Evolutionary conservation across 2,329 filamentous ascomycete species (phyloP).

Genomic region (Sporothrix pallida): DNA sequence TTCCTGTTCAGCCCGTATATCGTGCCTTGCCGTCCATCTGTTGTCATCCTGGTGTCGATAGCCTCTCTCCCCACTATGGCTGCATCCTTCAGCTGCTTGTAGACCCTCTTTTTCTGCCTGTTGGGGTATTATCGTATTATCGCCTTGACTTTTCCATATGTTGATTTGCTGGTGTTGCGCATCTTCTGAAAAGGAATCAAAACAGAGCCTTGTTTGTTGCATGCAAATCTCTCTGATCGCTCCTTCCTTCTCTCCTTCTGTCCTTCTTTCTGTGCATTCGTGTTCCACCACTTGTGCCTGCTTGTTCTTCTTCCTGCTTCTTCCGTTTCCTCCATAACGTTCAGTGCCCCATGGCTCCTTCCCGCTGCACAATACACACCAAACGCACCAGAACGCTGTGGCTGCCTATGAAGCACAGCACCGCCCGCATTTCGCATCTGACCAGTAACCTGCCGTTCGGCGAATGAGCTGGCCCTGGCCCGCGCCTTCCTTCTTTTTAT

Average conservation of each 20-base stretch:
- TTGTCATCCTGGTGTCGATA: slow-evolving; percentile 15
- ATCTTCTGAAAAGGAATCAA: background rate
- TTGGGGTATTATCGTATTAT: slow-evolving; percentile 18
- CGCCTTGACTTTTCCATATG: background rate
- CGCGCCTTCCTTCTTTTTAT: slow-evolving; percentile 31
- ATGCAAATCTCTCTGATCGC: background rate
- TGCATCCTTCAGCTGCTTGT: slow-evolving; percentile 9
- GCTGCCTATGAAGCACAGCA: slow-evolving; percentile 28
- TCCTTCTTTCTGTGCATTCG: background rate
- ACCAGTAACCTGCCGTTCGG: slow-evolving; percentile 22
- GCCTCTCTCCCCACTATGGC: background rate
- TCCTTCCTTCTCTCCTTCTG: background rate
- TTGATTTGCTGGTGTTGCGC: background rate
- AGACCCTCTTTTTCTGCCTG: slow-evolving; percentile 25
- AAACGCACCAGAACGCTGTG: slow-evolving; percentile 6
- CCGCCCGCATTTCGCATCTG: slow-evolving; percentile 10
- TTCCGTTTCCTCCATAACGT: background rate
- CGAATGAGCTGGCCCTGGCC: slow-evolving; percentile 26
- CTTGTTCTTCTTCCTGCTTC: background rate
- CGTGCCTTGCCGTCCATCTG: slow-evolving; percentile 30
- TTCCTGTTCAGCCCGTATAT: slow-evolving; percentile 7
- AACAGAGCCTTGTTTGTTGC: slow-evolving; percentile 23
- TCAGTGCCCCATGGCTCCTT: slow-evolving; percentile 16
- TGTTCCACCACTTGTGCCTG: background rate
- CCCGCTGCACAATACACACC: background rate